Evolutionary conservation across 148 eudicot genomes (phyloP).

Genomic region (Bassia scoparia): DNA sequence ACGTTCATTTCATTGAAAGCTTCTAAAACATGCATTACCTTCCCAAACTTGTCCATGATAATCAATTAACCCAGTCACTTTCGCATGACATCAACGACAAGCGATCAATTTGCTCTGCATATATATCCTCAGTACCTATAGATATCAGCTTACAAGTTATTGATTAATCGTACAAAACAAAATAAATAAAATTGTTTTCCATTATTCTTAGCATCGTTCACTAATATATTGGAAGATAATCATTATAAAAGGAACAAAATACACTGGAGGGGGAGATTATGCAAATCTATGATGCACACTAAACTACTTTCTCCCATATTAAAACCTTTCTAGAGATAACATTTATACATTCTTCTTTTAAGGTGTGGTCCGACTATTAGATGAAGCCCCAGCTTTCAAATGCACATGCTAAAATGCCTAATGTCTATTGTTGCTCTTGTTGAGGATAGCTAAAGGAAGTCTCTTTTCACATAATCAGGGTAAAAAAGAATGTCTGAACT

Average conservation of each 20-base stretch:
- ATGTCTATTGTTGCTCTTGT: too few relatives aligned
- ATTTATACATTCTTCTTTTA: too few relatives aligned
- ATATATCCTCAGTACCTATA: not conserved
- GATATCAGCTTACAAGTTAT: slow-evolving; percentile 8
- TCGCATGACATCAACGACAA: slow-evolving; percentile 58
- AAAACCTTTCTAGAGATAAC: too few relatives aligned
- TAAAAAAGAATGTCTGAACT: not conserved
- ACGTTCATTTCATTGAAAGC: not conserved
- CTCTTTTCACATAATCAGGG: not conserved
- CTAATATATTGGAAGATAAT: too few relatives aligned
- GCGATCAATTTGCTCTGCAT: slow-evolving; percentile 75
- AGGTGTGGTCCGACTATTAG: too few relatives aligned
- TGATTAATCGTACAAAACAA: not conserved
- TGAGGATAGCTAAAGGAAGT: not conserved
- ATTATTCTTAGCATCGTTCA: too few relatives aligned
- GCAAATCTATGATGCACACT: too few relatives aligned
- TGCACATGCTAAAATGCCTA: too few relatives aligned
- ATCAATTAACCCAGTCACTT: slow-evolving; percentile 83
- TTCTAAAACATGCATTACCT: slow-evolving; percentile 36
- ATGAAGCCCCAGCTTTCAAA: too few relatives aligned
- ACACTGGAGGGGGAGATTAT: too few relatives aligned
- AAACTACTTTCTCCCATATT: too few relatives aligned
- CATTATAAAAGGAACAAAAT: too few relatives aligned
- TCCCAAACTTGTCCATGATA: slow-evolving; percentile 95
- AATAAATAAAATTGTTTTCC: not conserved